Conservation (phyloP, 495 filamentous ascomycete species). For the Neohortaea acidophila region DNA sequence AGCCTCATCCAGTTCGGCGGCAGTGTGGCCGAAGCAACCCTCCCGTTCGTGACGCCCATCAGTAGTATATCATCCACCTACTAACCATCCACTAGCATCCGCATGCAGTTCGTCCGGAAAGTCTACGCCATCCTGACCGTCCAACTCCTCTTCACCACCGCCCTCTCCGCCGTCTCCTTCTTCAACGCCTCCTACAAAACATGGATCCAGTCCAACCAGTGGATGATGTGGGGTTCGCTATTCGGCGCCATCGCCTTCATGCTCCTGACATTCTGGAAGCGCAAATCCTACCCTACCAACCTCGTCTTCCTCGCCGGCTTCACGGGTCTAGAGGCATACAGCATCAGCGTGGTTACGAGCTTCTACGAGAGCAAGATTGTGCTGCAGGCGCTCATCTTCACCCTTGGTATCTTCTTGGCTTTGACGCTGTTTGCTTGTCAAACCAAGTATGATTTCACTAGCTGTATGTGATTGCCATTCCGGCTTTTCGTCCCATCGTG, state of each 20-base stretch:
- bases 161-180: constrained; percentile 72
- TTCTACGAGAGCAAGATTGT: constrained; percentile 73
- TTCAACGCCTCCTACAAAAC: constrained; percentile 59
- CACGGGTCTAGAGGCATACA: constrained; percentile 86
- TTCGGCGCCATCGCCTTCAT: constrained; percentile 69
- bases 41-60: constrained; percentile 76
- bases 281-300: constrained; percentile 91
- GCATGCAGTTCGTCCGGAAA: constrained; percentile 96
- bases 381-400: constrained; percentile 78
- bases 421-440: constrained; percentile 93
- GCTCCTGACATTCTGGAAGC: constrained; percentile 90
- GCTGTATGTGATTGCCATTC: no score
- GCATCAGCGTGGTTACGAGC: constrained; percentile 76
- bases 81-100: constrained; percentile 49
- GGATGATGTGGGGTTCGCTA: constrained; percentile 72
- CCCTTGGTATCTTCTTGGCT: constrained; percentile 81
- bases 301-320: constrained; percentile 84
- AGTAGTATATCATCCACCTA: neutral
- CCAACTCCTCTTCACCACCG: constrained; percentile 72
- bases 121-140: constrained; percentile 77
- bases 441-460: constrained; percentile 94
- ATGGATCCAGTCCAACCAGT: constrained; percentile 76
- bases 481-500: no score
- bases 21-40: constrained; percentile 69
- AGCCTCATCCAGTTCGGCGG: no score